These are phyloP conservation scores for Takashimella koratensis DNA, from an alignment of 1,284 basidiomycete species.

Conservation along the genomic window DNA sequence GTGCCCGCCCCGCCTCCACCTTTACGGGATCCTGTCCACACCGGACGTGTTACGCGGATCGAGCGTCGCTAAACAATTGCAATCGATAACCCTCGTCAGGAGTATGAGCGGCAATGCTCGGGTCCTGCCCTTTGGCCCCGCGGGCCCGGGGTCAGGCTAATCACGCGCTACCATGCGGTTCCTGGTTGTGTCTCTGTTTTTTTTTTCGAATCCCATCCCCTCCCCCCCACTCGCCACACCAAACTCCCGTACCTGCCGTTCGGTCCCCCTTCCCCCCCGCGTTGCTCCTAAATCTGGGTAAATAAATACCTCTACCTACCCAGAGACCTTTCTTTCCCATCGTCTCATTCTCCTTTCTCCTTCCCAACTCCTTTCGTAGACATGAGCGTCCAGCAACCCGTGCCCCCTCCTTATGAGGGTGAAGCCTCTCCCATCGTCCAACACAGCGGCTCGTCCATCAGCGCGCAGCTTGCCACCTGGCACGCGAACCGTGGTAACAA, in stretches of 20 bases:
- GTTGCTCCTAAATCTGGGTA: neutral
- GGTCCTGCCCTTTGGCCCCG: neutral
- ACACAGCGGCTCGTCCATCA: neutral
- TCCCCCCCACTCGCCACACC: no score
- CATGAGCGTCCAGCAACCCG: neutral
- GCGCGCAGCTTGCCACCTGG: slow-evolving; percentile 34
- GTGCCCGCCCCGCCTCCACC: no score
- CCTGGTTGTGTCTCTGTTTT: neutral
- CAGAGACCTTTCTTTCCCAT: neutral
- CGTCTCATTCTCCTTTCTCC: neutral
- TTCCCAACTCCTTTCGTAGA: neutral
- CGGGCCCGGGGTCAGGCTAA: neutral
- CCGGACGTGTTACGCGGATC: no score
- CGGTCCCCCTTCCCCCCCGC: no score
- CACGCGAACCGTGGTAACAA: slow-evolving; percentile 35
- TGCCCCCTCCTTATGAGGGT: neutral
- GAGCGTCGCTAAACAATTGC: no score
- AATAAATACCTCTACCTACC: neutral
- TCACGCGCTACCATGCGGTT: neutral
- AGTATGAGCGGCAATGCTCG: no score
- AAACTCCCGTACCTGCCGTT: no score
- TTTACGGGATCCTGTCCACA: no score
- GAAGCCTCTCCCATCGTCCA: neutral
- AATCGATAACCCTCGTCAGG: no score
- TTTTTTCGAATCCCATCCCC: neutral